Percentiles rank a stretch among this genome's conserved stretches.
Conservation (phyloP, 225 moss, liverwort and hornwort species). For the Physcomitrium patens region DNA sequence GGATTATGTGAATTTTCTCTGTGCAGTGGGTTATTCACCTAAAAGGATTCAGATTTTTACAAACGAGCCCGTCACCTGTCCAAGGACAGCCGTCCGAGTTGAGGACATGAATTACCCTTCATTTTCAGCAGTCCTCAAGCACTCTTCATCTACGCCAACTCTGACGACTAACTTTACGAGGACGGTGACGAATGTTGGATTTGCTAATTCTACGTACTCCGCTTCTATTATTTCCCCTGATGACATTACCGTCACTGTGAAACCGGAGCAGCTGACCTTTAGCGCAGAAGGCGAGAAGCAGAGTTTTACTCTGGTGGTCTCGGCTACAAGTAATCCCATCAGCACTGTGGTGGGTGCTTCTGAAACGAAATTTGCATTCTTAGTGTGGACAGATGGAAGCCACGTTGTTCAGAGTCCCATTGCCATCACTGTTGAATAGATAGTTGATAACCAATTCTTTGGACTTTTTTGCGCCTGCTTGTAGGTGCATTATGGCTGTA, state of each 20-base stretch:
- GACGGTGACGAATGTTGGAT: slow-evolving; percentile 65
- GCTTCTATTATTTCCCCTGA: slow-evolving; percentile 35
- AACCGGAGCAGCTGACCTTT: slow-evolving; percentile 39
- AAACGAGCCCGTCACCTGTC: slow-evolving; percentile 41
- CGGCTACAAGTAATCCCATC: background rate
- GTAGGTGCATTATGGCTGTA: no score
- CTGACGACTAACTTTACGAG: slow-evolving; percentile 33
- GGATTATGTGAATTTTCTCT: slow-evolving; percentile 61
- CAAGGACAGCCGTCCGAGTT: slow-evolving; percentile 7
- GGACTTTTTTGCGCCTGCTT: no score
- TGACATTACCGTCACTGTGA: slow-evolving; percentile 34
- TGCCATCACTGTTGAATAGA: slow-evolving; percentile 22
- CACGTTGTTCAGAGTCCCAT: slow-evolving; percentile 54
- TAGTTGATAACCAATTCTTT: no score
- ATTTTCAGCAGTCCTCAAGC: slow-evolving; percentile 41
- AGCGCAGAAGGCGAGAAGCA: slow-evolving; percentile 9
- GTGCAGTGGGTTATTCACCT: slow-evolving; percentile 43
- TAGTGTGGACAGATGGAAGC: slow-evolving; percentile 43
- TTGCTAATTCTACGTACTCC: slow-evolving; percentile 25
- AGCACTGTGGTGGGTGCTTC: slow-evolving; percentile 7
- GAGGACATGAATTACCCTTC: slow-evolving; percentile 76
- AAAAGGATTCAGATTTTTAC: slow-evolving; percentile 32
- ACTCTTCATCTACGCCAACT: background rate
- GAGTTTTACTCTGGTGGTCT: slow-evolving; percentile 34
- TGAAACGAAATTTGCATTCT: slow-evolving; percentile 34